Evolutionary conservation across 2,329 filamentous ascomycete species (phyloP), one percentile per base, ranked within the genome.

Genomic region (Colletotrichum ledebouriae): DNA sequence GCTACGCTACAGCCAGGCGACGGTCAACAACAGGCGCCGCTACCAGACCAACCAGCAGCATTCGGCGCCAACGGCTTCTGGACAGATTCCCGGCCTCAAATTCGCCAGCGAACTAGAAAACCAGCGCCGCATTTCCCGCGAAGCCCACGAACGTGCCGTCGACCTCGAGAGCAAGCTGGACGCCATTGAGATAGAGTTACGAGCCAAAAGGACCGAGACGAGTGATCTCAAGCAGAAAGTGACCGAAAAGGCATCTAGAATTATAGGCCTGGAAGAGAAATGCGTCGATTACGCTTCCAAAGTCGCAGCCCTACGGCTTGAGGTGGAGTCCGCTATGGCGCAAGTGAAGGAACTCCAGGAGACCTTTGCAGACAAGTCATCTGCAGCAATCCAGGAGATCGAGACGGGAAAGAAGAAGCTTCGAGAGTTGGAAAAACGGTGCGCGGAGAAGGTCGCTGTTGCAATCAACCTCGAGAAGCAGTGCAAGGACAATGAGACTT

Each of bases 151-250:
- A 55, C 55, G 25, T 6, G 33, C 55, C 0, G 17, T 3, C 9
- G 62, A 64, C 17, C 44, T 59, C 6, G 44, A 46, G 25, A 64
- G 55, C 44, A 64, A 64, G 46, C 20, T 64, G 4, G 29, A 59
- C 3, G 55, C 53, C 3, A 44, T 44, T 29, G 25, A 52, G 3
- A 7, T 41, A 6, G 46, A 13, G n/a, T 53, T 47, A 37, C 6
- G 25, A 0, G 53, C 20, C 1, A 63, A 58, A 34, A 44, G 7
- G 2, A 4, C 2, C 4, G 44, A 63, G 17, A 13, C 41, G 22
- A 13, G 4, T 6, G 22, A 9, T 11, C 6, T 39, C 6, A 37
- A 62, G 22, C 44, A 59, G 6, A 0, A 9, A n/a, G 9, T 12
- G 3, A 13, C 42, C 15, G 58, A 33, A 0, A 52, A 33, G 4